Evolutionary conservation across 2,329 filamentous ascomycete species (phyloP).

Genomic region (Cercospora sp.): DNA sequence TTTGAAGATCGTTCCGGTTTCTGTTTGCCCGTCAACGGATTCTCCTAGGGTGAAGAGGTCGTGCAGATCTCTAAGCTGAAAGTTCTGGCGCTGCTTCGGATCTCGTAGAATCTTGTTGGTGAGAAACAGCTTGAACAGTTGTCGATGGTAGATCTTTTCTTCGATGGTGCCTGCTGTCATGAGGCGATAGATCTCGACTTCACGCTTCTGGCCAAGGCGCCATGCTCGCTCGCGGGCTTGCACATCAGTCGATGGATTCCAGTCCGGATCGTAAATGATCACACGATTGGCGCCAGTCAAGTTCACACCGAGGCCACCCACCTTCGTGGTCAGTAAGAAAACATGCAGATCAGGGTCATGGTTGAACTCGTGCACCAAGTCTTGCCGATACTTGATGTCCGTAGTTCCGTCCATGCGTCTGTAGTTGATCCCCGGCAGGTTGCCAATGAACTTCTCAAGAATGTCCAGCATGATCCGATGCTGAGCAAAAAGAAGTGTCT

Average conservation of each 20-base stretch:
- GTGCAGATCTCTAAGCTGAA: constrained; percentile 85
- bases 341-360: constrained; percentile 74
- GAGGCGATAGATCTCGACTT: constrained; percentile 94
- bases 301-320: constrained; percentile 90
- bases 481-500: constrained; percentile 89
- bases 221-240: constrained; percentile 95
- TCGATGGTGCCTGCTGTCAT: constrained; percentile 98
- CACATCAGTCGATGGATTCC: constrained; percentile 95
- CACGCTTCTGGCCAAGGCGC: constrained; percentile 90
- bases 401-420: constrained; percentile 93
- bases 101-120: constrained; percentile 95
- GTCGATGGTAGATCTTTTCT: constrained; percentile 98
- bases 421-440: constrained; percentile 70
- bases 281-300: constrained; percentile 92
- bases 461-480: constrained; percentile 95
- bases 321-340: constrained; percentile 92
- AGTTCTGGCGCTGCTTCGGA: constrained; percentile 87
- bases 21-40: constrained; percentile 66
- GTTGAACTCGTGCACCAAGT: constrained; percentile 91
- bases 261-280: constrained; percentile 98
- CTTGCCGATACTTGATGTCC: constrained; percentile 82
- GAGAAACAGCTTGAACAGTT: constrained; percentile 97
- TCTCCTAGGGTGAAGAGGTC: constrained; percentile 82
- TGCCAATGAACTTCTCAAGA: constrained; percentile 74
- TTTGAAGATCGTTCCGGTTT: constrained; percentile 83